These are phyloP conservation scores for Boletus speciosus DNA, from an alignment of 768 basidiomycete species.

Conservation along the genomic window DNA sequence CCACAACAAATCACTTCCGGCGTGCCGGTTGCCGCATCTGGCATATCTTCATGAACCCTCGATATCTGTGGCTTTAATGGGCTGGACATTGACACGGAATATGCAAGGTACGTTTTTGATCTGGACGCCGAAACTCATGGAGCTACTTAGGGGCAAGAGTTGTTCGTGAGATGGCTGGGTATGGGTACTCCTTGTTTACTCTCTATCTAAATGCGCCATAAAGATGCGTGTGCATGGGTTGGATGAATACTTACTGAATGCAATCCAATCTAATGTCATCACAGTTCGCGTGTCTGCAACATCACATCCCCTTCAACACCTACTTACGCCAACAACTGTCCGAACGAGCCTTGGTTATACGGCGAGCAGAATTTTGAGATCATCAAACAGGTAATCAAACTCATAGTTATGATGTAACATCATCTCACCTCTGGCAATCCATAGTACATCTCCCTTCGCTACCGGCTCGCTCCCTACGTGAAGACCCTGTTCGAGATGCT, in stretches of 20 bases:
- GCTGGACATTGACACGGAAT: no score
- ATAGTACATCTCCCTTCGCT: conserved; percentile 37
- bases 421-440: background rate
- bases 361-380: conserved; percentile 31
- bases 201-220: no score
- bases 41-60: no score
- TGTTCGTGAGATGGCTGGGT: background rate
- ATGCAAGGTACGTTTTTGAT: no score
- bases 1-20: no score
- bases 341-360: conserved; percentile 33
- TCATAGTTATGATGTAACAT: background rate
- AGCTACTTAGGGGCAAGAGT: no score
- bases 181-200: background rate
- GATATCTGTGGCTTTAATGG: no score
- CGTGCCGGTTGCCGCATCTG: no score
- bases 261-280: background rate
- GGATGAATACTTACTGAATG: background rate
- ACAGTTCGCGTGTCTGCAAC: conserved; percentile 2
- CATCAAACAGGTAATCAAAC: conserved; percentile 29
- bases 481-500: conserved; percentile 19
- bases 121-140: no score
- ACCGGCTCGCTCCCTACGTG: conserved; percentile 32
- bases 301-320: background rate
- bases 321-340: background rate
- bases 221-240: background rate